These are phyloP conservation scores for Amphicarpaea edgeworthii DNA, from an alignment of 306 rosid genomes.

Conservation along the genomic window DNA sequence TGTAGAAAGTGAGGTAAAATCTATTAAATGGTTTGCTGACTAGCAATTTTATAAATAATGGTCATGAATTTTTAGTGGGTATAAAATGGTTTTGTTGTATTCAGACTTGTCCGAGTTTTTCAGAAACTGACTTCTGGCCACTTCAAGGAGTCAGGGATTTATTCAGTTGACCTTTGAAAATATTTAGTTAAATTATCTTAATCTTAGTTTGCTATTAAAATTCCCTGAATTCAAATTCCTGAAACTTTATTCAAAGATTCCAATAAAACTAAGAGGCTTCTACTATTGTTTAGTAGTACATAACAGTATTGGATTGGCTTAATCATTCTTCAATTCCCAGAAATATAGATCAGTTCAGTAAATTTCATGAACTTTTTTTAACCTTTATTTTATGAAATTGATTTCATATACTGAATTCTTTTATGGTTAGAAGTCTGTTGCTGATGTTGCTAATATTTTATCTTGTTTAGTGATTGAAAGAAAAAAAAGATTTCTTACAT, in stretches of 20 bases:
- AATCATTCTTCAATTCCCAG: neutral
- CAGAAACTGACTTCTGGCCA: neutral
- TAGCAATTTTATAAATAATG: slow-evolving; percentile 33
- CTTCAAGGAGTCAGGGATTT: neutral
- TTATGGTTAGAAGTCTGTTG: slow-evolving; percentile 3
- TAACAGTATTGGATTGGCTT: neutral
- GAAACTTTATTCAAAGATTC: slow-evolving; percentile 27
- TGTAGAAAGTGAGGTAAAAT: slow-evolving; percentile 94
- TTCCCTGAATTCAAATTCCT: neutral
- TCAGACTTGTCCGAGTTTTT: neutral
- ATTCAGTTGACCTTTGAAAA: neutral
- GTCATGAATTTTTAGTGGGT: slow-evolving; percentile 5
- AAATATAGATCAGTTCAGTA: neutral
- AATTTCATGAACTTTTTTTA: neutral
- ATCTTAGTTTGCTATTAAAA: slow-evolving; percentile 12
- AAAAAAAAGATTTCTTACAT: neutral
- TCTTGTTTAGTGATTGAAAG: neutral
- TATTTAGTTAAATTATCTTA: slow-evolving; percentile 7
- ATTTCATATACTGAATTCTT: neutral
- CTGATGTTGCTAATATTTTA: slow-evolving; percentile 25
- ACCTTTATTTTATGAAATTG: slow-evolving; percentile 6
- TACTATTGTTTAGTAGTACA: neutral
- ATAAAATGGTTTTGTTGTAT: neutral
- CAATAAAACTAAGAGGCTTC: neutral
- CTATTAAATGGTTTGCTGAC: slow-evolving; percentile 33